phyloP scores from a whole-genome alignment of 768 basidiomycete genomes.

The Megacollybia marginata region DNA sequence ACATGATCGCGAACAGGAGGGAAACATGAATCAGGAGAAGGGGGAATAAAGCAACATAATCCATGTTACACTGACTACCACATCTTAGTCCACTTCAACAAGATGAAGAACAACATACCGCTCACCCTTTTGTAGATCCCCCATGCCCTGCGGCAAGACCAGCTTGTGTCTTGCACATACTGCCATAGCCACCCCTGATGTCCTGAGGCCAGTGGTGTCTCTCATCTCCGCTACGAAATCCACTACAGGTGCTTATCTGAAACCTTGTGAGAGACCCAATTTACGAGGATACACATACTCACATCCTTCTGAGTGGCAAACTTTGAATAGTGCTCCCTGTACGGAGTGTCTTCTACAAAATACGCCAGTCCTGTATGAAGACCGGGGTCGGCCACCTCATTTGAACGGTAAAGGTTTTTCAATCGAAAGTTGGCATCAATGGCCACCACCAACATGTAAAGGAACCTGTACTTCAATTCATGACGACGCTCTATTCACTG shows the following conservation, averaged over 20 bases:
- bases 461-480: background rate
- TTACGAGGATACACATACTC: background rate
- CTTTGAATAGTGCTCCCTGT: background rate
- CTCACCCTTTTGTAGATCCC: conserved; percentile 9
- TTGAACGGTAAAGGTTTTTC: conserved; percentile 5
- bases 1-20: background rate
- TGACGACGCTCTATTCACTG: background rate
- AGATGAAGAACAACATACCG: conserved; percentile 2
- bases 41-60: conserved; percentile 6
- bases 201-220: background rate
- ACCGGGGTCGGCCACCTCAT: background rate
- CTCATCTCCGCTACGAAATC: conserved; percentile 3
- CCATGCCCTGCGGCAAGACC: conserved; percentile 5
- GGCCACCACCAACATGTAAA: background rate
- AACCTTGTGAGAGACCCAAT: background rate
- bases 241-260: conserved; percentile 4
- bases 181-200: conserved; percentile 9
- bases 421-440: conserved; percentile 4
- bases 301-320: conserved; percentile 1
- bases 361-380: conserved; percentile 6
- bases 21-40: background rate
- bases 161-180: conserved; percentile 9
- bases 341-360: conserved; percentile 5
- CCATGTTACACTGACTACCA: conserved; percentile 5
- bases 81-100: background rate